Conservation (phyloP, 768 basidiomycete genomes). For the Podaxis carcinomalis region DNA sequence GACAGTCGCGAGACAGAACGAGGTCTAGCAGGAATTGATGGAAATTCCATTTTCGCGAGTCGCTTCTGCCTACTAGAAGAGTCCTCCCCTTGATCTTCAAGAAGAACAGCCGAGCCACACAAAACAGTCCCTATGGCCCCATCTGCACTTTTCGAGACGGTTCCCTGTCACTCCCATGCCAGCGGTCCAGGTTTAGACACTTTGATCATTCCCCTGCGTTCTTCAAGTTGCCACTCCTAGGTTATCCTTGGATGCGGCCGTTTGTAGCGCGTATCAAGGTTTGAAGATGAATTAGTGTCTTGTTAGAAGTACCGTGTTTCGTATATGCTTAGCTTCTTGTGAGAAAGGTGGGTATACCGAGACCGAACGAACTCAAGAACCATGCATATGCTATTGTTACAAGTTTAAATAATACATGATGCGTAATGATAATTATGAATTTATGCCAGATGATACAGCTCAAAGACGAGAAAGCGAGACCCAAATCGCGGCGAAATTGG, state of each 20-base stretch:
- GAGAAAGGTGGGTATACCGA: neutral
- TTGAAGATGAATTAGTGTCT: neutral
- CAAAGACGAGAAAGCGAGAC: neutral
- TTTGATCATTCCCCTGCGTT: neutral
- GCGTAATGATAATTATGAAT: conserved; percentile 1
- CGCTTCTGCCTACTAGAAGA: neutral
- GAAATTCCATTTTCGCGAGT: neutral
- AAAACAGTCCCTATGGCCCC: neutral
- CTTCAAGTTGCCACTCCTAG: too few relatives aligned
- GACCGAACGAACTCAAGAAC: neutral
- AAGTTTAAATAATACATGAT: conserved; percentile 10
- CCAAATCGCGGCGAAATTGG: neutral
- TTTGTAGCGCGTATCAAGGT: neutral
- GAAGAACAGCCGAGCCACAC: neutral
- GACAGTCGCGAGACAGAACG: too few relatives aligned
- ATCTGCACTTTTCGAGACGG: neutral
- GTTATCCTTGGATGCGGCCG: neutral
- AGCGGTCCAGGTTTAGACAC: neutral
- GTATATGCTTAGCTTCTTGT: neutral
- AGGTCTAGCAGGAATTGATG: neutral
- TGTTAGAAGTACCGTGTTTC: neutral
- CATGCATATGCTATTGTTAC: conserved; percentile 6
- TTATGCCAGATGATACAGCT: conserved; percentile 10
- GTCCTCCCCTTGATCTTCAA: neutral
- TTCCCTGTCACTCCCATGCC: neutral